phyloP scores from a whole-genome alignment of 306 rosid species.

The Prunus persica region Prunus_persica_NCBIv2 NC_034009.1:45773001-45773500 shows the following conservation, averaged over 20 bases:
- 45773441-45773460: constrained; percentile 78
- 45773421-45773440: constrained; percentile 20
- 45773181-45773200: background rate
- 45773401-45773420: background rate
- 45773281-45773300: background rate
- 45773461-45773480: constrained; percentile 82
- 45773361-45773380: background rate
- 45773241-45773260: background rate
- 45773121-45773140: background rate
- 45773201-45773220: background rate
- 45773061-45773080: background rate
- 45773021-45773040: background rate
- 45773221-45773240: background rate
- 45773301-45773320: background rate
- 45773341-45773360: too few species aligned
- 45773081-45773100: background rate
- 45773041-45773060: background rate
- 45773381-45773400: background rate
- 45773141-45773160: background rate
- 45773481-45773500: constrained; percentile 88
- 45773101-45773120: background rate
- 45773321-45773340: background rate
- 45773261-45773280: background rate
- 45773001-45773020: background rate
- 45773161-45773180: background rate